These are phyloP conservation scores for Aphanocladium album DNA, from an alignment of 2,329 filamentous ascomycete species.

Conservation along the genomic window DNA sequence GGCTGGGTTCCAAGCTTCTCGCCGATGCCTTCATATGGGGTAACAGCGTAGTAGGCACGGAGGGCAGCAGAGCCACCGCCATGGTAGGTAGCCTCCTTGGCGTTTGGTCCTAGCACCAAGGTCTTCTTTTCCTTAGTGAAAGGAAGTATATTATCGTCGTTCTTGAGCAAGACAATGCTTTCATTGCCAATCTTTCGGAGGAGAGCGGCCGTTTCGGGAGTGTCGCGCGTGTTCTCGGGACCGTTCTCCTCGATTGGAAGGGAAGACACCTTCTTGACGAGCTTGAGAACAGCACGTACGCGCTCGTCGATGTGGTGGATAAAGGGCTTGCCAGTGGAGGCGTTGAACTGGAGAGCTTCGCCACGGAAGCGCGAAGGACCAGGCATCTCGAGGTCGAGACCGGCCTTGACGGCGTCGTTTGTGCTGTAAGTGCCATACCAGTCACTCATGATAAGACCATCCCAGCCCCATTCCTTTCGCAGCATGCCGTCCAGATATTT, in stretches of 20 bases:
- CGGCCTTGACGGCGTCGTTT: conserved; percentile 44
- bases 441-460: conserved; percentile 55
- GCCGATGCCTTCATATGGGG: conserved; percentile 66
- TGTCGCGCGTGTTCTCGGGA: conserved; percentile 50
- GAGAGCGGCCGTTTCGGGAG: conserved; percentile 56
- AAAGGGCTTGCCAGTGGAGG: conserved; percentile 51
- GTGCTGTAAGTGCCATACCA: conserved; percentile 56
- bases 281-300: conserved; percentile 51
- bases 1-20: conserved; percentile 41
- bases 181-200: conserved; percentile 63
- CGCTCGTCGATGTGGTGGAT: conserved; percentile 52
- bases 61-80: conserved; percentile 63
- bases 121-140: conserved; percentile 58
- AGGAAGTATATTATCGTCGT: conserved; percentile 59
- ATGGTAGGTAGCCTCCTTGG: conserved; percentile 51
- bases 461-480: conserved; percentile 53
- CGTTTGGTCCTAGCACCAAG: conserved; percentile 53
- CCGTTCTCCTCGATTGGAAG: conserved; percentile 51
- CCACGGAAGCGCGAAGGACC: conserved; percentile 48
- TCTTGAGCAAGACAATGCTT: conserved; percentile 69
- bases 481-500: conserved; percentile 47
- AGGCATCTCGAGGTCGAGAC: conserved; percentile 57
- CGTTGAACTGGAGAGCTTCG: conserved; percentile 47
- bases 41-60: conserved; percentile 61
- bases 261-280: conserved; percentile 53